Conservation (phyloP, 352 stramenopile genomes). For the Phytophthora aleatoria region DNA sequence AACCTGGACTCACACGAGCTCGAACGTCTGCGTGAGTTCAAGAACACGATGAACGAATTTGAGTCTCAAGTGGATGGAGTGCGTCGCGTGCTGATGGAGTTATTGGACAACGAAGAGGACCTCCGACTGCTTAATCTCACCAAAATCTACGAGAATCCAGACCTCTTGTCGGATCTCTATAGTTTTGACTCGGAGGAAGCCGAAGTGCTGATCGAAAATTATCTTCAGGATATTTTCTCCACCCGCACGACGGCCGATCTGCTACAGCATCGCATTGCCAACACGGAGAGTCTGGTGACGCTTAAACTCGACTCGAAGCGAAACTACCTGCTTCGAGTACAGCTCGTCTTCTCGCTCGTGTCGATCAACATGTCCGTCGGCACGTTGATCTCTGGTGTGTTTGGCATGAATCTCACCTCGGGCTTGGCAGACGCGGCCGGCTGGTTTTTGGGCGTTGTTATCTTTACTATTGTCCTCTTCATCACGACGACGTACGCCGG, state of each 20-base stretch:
- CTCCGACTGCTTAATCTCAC: constrained; percentile 68
- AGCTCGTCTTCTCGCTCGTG: constrained; percentile 76
- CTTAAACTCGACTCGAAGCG: constrained; percentile 79
- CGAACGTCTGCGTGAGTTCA: constrained; percentile 67
- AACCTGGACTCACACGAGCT: constrained; percentile 55
- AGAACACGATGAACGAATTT: constrained; percentile 77
- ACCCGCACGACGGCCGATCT: constrained; percentile 70
- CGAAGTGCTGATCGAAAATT: constrained; percentile 80
- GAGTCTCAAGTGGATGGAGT: constrained; percentile 69
- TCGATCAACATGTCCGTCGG: constrained; percentile 65
- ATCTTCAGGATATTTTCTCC: constrained; percentile 83
- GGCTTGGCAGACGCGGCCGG: constrained; percentile 42
- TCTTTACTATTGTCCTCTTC: constrained; percentile 47
- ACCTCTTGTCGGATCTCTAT: constrained; percentile 55
- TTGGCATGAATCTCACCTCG: constrained; percentile 77
- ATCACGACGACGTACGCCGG: constrained; percentile 46
- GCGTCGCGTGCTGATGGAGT: constrained; percentile 62
- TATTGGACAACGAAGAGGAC: constrained; percentile 74
- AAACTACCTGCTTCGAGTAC: constrained; percentile 77
- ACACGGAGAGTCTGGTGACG: constrained; percentile 82
- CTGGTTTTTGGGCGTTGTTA: constrained; percentile 70
- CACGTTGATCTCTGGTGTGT: constrained; percentile 68
- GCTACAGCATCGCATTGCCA: constrained; percentile 76
- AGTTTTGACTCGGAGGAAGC: constrained; percentile 78
- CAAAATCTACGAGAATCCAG: constrained; percentile 65